Conservation (phyloP, 2,329 filamentous ascomycete species). For the Penicillium griseofulvum region DNA sequence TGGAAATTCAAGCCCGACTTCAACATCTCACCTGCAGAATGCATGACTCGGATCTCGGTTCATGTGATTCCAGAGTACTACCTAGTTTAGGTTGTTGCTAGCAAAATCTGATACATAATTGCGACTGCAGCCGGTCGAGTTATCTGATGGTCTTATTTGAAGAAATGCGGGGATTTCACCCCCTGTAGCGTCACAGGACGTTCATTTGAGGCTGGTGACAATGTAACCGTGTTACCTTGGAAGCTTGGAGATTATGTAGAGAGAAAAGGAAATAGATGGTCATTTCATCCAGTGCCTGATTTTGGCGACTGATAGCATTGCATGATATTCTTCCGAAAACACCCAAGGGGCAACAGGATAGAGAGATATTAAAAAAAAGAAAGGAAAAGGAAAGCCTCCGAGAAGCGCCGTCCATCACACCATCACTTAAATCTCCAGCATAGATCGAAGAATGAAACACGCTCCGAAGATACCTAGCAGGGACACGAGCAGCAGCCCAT, state of each 20-base stretch:
- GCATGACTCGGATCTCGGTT: constrained; percentile 16
- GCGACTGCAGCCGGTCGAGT: neutral
- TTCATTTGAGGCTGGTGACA: neutral
- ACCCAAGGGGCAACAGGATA: neutral
- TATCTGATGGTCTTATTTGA: neutral
- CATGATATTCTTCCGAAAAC: constrained; percentile 1
- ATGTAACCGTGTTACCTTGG: neutral
- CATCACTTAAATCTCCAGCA: constrained; percentile 25
- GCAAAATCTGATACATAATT: neutral
- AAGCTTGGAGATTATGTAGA: neutral
- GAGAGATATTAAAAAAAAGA: no score
- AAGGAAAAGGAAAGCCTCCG: neutral
- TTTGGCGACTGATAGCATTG: constrained; percentile 1
- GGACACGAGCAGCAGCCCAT: constrained; percentile 41
- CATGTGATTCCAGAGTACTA: constrained; percentile 15
- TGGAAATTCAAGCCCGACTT: neutral
- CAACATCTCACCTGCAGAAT: constrained; percentile 5
- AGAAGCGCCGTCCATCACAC: neutral
- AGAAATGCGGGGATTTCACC: neutral
- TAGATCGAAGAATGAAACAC: constrained; percentile 43
- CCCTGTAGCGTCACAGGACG: neutral
- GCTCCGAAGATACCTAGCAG: constrained; percentile 39
- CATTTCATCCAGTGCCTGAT: neutral
- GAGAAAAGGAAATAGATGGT: neutral
- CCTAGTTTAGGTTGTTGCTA: constrained; percentile 5